Base-by-base conservation (phyloP, 2,329 filamentous ascomycete genomes). In the Coniochaeta pulveracea region DNA sequence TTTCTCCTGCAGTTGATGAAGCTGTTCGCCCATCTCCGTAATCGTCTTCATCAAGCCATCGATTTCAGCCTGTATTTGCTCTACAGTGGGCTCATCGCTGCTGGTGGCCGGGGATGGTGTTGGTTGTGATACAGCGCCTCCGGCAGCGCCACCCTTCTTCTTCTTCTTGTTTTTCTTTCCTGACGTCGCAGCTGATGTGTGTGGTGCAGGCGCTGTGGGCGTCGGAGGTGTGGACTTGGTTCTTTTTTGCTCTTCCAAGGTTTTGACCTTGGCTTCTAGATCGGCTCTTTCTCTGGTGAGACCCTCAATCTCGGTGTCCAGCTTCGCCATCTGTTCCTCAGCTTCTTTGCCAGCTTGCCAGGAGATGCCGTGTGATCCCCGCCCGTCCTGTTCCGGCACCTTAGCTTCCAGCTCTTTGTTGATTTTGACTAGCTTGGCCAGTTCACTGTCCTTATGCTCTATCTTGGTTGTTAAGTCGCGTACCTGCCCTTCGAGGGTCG, bases 101-200 rank as follows among this genome's bases (percentile, higher is more conserved):
- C 43, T 5, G 54, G 42, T 10, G 47, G 43, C 2, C 56, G 46
- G 1, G 52, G 43, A 4, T 51, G 47, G 61, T 14, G 60, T 52
- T 6, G 50, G 42, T 9, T 54, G 46, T 12, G 47, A 46, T 10
- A 49, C 45, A 17, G 46, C 37, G 16, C 45, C 39, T 4, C 49
- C 42, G 3, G 48, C 44, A 41, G 71, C 74, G 19, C 67, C 72
- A 12, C 72, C 75, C 63, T 88, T 89, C 69, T 93, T 94, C 64
- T 89, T 93, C 52, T 84, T 84, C 43, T 86, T 93, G 55, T 84
- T 88, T 57, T 85, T 93, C 59, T 86, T 89, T 17, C 37, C 37
- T 1, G 36, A 17, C 14, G 36, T 30, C 2, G 44, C 39, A 19
- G 43, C 35, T 6, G 41, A 33, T 5, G 36, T 25, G 2, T 34